Evolutionary conservation across 164 flowering plant genomes (phyloP).

Genomic region (Piper longum): DNA sequence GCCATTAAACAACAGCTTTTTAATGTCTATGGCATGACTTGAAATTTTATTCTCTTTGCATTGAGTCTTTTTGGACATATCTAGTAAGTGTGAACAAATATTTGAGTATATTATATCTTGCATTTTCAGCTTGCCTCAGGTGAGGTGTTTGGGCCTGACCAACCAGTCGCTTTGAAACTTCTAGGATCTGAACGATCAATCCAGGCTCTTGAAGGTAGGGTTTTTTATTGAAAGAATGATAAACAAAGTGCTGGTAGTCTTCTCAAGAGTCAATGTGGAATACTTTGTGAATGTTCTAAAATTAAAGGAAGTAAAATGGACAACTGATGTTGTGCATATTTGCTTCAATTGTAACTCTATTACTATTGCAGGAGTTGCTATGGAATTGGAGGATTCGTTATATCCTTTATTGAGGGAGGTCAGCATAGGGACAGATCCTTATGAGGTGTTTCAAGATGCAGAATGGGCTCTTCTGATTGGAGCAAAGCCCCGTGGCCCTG

Average conservation of each 20-base stretch:
- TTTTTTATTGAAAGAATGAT: background rate
- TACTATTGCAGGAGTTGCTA: slow-evolving; percentile 68
- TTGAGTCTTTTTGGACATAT: background rate
- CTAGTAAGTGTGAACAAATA: background rate
- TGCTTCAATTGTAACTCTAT: background rate
- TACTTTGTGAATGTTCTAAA: too few species aligned
- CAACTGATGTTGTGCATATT: too few species aligned
- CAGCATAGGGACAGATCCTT: slow-evolving; percentile 71
- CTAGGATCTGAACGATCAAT: slow-evolving; percentile 81
- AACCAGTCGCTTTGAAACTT: slow-evolving; percentile 77
- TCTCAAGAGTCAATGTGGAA: background rate
- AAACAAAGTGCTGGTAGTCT: background rate
- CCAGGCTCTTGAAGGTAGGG: slow-evolving; percentile 80
- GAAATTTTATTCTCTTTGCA: background rate
- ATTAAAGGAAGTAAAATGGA: background rate
- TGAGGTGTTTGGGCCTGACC: slow-evolving; percentile 82
- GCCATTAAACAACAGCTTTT: too few species aligned
- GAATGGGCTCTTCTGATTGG: slow-evolving; percentile 96
- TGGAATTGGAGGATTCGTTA: slow-evolving; percentile 96
- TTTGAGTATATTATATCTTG: slow-evolving; percentile 5
- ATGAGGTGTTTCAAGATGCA: slow-evolving; percentile 81
- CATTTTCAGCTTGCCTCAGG: slow-evolving; percentile 82
- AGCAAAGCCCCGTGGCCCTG: slow-evolving; percentile 99
- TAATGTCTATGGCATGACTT: background rate
- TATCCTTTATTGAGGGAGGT: slow-evolving; percentile 89